Conservation (phyloP, 139 green algal genomes). For the Coelastrella sp. region DNA sequence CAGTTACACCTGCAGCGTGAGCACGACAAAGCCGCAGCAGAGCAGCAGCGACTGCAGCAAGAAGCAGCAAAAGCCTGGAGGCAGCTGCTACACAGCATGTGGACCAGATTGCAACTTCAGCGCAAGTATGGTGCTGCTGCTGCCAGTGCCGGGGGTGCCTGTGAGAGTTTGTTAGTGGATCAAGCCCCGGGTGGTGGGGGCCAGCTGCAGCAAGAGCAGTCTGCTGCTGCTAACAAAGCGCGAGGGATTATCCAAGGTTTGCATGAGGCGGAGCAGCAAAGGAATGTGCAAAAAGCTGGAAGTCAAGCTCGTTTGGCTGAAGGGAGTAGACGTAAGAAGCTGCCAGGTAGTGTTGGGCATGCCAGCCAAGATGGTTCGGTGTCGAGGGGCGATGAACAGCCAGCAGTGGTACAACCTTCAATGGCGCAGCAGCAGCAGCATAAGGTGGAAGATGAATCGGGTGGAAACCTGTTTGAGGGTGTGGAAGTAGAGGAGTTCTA, state of each 20-base stretch:
- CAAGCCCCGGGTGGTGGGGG: background rate
- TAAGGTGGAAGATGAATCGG: background rate
- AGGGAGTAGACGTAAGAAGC: background rate
- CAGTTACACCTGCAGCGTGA: slow-evolving; percentile 59
- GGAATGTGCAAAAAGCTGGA: background rate
- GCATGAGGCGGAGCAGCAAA: background rate
- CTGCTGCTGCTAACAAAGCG: background rate
- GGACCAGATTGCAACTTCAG: slow-evolving; percentile 41
- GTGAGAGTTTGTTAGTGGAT: background rate
- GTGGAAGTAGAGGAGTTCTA: background rate
- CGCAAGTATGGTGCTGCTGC: slow-evolving; percentile 7
- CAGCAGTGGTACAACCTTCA: background rate
- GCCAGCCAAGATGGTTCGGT: too few species aligned
- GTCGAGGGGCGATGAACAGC: background rate
- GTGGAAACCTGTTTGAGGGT: background rate
- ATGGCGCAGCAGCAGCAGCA: background rate
- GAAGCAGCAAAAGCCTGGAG: slow-evolving; percentile 68
- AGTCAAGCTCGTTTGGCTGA: background rate
- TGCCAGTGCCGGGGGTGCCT: background rate
- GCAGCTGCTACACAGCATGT: slow-evolving; percentile 60
- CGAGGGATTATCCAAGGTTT: background rate
- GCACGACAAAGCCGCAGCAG: slow-evolving; percentile 48
- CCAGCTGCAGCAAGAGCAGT: background rate
- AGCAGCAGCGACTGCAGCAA: slow-evolving; percentile 28
- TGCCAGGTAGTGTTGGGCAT: background rate